These are phyloP conservation scores for Boletus edulis DNA, from an alignment of 768 basidiomycete genomes.

Conservation along the genomic window DNA sequence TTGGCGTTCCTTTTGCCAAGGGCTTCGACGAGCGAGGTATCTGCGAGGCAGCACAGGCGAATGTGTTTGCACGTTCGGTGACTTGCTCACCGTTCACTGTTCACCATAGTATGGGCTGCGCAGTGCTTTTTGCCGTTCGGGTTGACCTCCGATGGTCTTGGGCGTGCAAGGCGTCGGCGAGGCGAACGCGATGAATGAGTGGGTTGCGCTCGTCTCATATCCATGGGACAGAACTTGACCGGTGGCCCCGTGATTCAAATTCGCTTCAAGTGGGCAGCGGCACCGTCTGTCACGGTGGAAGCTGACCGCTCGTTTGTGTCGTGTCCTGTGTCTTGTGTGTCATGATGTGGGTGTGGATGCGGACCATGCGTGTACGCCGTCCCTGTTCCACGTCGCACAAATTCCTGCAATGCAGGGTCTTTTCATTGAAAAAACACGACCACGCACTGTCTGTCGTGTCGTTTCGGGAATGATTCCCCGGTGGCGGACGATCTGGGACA, in stretches of 20 bases:
- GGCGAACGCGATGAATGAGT: conserved; percentile 18
- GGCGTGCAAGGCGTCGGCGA: conserved; percentile 14
- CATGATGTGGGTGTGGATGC: no score
- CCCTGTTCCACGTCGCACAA: not conserved
- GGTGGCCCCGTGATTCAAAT: conserved; percentile 1
- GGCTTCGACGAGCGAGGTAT: conserved; percentile 14
- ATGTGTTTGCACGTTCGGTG: conserved; percentile 5
- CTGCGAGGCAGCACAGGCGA: conserved; percentile 17
- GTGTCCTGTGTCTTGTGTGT: no score
- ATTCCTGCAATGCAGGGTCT: conserved; percentile 38
- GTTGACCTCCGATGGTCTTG: not conserved
- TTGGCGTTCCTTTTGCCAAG: not conserved
- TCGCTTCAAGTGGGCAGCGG: not conserved
- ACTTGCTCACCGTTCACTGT: conserved; percentile 11
- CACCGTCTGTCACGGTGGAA: no score
- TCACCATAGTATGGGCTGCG: not conserved
- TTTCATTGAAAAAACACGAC: conserved; percentile 38
- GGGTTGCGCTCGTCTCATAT: not conserved
- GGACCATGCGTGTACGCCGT: conserved; percentile 14
- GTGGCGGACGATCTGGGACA: conserved; percentile 55
- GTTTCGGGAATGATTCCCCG: conserved; percentile 49
- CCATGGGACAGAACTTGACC: no score
- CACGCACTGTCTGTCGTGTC: conserved; percentile 42
- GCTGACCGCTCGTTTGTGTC: no score
- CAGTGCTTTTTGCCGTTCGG: no score